Evolutionary conservation across 305 asterid genomes (phyloP), one percentile per base, ranked within the genome.

Genomic region (Solanum chacoense): DNA sequence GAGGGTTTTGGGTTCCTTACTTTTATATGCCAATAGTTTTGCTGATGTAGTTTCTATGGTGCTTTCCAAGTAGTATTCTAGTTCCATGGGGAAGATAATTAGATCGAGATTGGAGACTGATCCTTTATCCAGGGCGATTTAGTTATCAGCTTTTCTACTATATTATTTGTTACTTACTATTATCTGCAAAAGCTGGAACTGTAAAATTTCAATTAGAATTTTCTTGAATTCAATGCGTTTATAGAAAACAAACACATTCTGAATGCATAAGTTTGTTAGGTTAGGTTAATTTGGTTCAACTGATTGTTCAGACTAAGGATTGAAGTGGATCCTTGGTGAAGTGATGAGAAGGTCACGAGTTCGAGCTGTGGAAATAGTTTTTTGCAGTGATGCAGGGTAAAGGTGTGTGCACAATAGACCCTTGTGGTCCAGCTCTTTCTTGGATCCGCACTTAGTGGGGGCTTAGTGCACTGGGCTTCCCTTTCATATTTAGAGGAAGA

Each of bases 371-470:
- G 4, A 32, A 32, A 32, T 32, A 32, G 34, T 32, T 32, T 32
- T 32, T 32, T 32, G 34, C 34, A 3, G 34, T 32, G 34, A 32
- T 45, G 63, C 20, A 14, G 63, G 63, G 7, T 45, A 45, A 32
- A 32, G 34, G 34, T 32, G 34, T 32, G 34, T 32, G 34, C 4
- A 32, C 34, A 31, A 59, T 63, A 63, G 12, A 63, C 7, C n/a
- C 78, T 72, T 72, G 0, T 72, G 78, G 3, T 29, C n/a, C 0
- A 29, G 0, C 12, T 14, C 6, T 72, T 29, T 29, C 20, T 2
- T 7, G 11, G 22, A 26, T 1, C 76, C 0, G 3, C 0, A 6
- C 34, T 0, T 24, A 67, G 0, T 0, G 8, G 74, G 31, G 1
- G 0, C 8, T 11, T 11, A 67, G 31, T 24, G 74, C 74, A 67